Evolutionary conservation across 2,329 filamentous ascomycete genomes (phyloP), one percentile per base, ranked within the genome.

Genomic region (Penicillium freii): DNA sequence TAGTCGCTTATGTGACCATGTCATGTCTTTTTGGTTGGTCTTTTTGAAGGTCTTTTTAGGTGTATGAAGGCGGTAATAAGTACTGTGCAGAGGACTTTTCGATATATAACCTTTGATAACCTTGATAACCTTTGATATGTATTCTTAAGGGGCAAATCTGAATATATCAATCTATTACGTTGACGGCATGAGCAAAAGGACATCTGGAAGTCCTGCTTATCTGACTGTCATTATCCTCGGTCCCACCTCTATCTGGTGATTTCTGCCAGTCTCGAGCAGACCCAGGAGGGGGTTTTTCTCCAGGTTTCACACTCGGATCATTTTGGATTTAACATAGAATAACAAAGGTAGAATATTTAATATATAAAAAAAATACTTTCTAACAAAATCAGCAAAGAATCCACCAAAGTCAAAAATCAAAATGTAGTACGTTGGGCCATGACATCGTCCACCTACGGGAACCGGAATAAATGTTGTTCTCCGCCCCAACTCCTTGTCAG

Each of bases 401-500:
- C 27, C 40, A 13, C 11, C 17, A 38, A 51, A 38, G 8, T 10
- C n/a, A 8, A 9, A 8, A n/a, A n/a, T 2, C 8, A 36, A 52
- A 29, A 29, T n/a, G 29, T 42, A 33, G 44, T 21, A 56, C 10
- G 48, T 56, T 47, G 54, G 54, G 54, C 49, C 54, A 57, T 57
- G 54, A 57, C 54, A 57, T 57, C 54, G 48, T 52, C 39, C 39
- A 52, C 49, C 38, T 25, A 44, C 29, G 50, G 39, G 27, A 55
- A 48, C 56, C 60, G 58, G 60, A 63, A 59, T 57, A 64, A 64
- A 65, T 67, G 65, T 67, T 65, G 65, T 67, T 67, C 64, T 67
- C 62, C 64, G 60, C 62, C 67, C 64, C 66, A 68, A 63, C 64
- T 65, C 67, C 68, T 69, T 66, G 67, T 70, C 69, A 70, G 68